Conservation (phyloP, 2,329 filamentous ascomycete species). For the Ciborinia camelliae region DNA sequence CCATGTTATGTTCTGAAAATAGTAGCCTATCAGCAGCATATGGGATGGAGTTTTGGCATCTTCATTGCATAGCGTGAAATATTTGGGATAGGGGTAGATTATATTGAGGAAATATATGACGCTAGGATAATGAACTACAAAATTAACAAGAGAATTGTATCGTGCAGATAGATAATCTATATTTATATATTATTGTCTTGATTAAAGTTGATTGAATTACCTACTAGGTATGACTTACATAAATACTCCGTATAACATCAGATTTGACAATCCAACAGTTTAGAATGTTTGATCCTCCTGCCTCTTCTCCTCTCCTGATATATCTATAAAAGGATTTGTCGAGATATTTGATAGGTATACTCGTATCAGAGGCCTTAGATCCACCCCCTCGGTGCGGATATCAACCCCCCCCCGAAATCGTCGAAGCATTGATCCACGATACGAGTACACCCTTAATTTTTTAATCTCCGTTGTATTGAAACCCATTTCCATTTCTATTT, state of each 20-base stretch:
- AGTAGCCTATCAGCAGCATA: neutral
- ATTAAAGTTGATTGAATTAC: no score
- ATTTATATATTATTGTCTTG: no score
- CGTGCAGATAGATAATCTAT: neutral
- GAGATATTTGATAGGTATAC: no score
- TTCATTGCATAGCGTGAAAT: neutral
- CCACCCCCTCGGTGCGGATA: neutral
- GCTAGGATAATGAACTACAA: neutral
- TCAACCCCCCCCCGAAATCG: neutral
- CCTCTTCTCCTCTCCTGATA: no score
- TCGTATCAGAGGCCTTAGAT: no score
- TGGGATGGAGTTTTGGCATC: conserved; percentile 2
- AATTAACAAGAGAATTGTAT: neutral
- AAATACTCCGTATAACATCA: no score
- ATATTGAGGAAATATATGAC: neutral
- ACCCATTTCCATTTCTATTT: neutral
- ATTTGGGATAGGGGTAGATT: neutral
- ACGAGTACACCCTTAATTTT: neutral
- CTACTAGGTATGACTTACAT: no score
- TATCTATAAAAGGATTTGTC: no score
- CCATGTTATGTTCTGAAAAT: neutral
- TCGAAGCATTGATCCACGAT: neutral
- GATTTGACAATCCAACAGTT: no score
- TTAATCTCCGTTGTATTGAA: conserved; percentile 12
- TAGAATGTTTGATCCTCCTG: no score